Evolutionary conservation across 768 basidiomycete species (phyloP).

Genomic region (Ephemerocybe angulata): DNA sequence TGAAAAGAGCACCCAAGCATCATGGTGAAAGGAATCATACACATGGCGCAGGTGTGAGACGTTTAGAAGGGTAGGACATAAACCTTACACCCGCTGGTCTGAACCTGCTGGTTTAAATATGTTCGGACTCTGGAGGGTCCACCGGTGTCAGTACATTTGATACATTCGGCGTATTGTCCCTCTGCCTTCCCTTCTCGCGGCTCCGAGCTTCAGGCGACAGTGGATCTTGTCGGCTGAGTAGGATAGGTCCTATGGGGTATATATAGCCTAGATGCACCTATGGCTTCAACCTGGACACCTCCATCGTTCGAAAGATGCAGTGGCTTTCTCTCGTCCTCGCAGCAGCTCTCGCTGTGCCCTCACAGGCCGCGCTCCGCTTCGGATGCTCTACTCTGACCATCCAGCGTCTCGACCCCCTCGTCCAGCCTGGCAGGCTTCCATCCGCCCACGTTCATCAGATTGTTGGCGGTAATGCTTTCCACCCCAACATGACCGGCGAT

Average conservation of each 20-base stretch:
- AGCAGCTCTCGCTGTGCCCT: slow-evolving; percentile 2
- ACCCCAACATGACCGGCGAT: slow-evolving; percentile 10
- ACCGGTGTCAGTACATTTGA: too few species aligned
- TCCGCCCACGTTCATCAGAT: slow-evolving; percentile 9
- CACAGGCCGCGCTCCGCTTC: slow-evolving; percentile 8
- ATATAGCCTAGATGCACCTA: not conserved
- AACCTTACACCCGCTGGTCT: too few species aligned
- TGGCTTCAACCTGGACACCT: not conserved
- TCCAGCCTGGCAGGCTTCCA: slow-evolving; percentile 7
- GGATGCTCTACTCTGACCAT: slow-evolving; percentile 10
- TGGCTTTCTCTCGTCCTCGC: slow-evolving; percentile 8
- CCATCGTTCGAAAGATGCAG: slow-evolving; percentile 2
- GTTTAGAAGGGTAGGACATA: too few species aligned
- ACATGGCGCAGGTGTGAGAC: too few species aligned
- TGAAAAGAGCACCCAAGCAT: too few species aligned
- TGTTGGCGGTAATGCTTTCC: slow-evolving; percentile 9
- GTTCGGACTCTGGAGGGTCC: too few species aligned
- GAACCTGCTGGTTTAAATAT: too few species aligned
- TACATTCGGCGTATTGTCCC: too few species aligned
- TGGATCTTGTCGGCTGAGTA: not conserved
- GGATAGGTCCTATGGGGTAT: not conserved
- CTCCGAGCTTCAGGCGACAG: slow-evolving; percentile 7
- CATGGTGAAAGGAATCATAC: too few species aligned
- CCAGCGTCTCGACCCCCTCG: slow-evolving; percentile 9
- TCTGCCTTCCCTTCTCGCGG: not conserved